Conservation (phyloP, 2,329 filamentous ascomycete genomes). For the Botrytis elliptica region DNA sequence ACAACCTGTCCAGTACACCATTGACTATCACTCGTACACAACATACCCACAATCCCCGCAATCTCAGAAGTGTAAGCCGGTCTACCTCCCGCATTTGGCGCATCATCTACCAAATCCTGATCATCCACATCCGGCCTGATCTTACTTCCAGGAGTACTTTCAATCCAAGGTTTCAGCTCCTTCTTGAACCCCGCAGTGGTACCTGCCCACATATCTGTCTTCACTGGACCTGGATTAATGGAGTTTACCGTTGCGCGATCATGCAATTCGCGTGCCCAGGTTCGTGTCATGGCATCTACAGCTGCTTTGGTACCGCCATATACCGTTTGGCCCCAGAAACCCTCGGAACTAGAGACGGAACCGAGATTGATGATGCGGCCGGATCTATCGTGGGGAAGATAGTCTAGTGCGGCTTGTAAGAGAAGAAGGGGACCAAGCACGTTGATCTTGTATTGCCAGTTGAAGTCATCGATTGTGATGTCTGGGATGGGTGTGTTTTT, state of each 20-base stretch:
- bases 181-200: constrained; percentile 58
- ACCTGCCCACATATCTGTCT: constrained; percentile 63
- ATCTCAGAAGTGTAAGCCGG: constrained; percentile 68
- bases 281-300: constrained; percentile 67
- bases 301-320: constrained; percentile 68
- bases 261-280: constrained; percentile 62
- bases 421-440: constrained; percentile 78
- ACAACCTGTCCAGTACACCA: constrained; percentile 81
- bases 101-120: constrained; percentile 59
- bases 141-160: constrained; percentile 62
- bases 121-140: constrained; percentile 62
- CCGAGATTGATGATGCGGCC: constrained; percentile 63
- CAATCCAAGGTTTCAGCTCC: constrained; percentile 58
- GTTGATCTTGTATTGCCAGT: constrained; percentile 73
- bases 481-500: constrained; percentile 65
- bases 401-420: constrained; percentile 68
- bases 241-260: constrained; percentile 64
- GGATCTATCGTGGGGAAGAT: constrained; percentile 67
- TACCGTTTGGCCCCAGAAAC: constrained; percentile 53
- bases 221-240: constrained; percentile 65
- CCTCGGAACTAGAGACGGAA: constrained; percentile 56
- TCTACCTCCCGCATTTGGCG: constrained; percentile 54
- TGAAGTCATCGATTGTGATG: constrained; percentile 64
- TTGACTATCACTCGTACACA: constrained; percentile 67
- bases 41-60: constrained; percentile 73